Evolutionary conservation across 2,329 filamentous ascomycete species (phyloP), one percentile per base, ranked within the genome.

Genomic region (Talaromyces amestolkiae): DNA sequence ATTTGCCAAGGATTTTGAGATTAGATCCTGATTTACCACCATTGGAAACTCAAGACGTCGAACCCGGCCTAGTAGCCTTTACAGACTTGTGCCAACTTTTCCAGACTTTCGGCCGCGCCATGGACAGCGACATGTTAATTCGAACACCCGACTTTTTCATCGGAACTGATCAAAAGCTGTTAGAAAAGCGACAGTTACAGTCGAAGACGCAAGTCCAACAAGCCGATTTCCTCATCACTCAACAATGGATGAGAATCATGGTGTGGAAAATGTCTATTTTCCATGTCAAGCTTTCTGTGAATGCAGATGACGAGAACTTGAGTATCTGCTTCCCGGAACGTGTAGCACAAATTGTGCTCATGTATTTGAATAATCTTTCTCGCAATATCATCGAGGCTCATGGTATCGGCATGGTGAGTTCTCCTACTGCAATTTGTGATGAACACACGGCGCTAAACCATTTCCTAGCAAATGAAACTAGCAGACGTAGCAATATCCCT

Each of bases 201-300:
- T 66, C 59, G 10, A 66, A 66, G 45, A 58, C 51, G 27, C 33
- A 66, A 39, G 58, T 63, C 35, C 64, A 66, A 39, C 64, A 54
- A 54, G 64, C 64, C 19, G 64, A 66, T 33, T 66, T 66, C 41
- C 64, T 66, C 24, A 66, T 66, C 27, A 66, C 64, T 6, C 64
- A 66, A 53, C 64, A 66, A 35, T 66, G 64, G 64, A 66, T 66
- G 64, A 51, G 64, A 27, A 63, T 66, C 31, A 58, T 66, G 43
- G 43, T 66, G 6, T 66, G 64, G 64, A 66, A 66, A 47, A 66
- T 62, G 31, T 66, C 64, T 15, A 66, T 66, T 10, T 66, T 66
- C 22, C 64, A 66, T 11, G 59, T 66, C 31, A 66, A 66, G 27
- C 64, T 66, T 22, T 66, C 64, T 39, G 60, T 54, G 27, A 58